These are phyloP conservation scores for Neonectria ditissima DNA, from an alignment of 2,329 filamentous ascomycete genomes.

Conservation along the genomic window DNA sequence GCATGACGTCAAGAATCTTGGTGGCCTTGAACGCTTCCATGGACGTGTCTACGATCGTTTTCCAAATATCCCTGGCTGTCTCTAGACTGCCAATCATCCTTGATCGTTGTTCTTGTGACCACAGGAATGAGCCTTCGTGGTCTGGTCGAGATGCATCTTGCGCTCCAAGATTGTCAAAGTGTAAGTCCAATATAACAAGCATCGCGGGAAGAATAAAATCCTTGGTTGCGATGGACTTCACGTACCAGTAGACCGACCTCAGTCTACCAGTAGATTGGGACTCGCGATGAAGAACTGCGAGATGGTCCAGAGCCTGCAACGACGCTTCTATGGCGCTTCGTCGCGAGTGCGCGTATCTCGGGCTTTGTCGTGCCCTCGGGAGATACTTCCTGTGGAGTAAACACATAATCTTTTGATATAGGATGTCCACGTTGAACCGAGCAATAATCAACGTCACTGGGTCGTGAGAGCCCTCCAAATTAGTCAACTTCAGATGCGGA, in stretches of 20 bases:
- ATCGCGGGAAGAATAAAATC: conserved; percentile 91
- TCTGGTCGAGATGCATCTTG: conserved; percentile 54
- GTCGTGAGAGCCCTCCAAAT: conserved; percentile 81
- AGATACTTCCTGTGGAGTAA: conserved; percentile 91
- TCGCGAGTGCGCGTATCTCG: conserved; percentile 86
- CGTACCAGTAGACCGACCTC: conserved; percentile 80
- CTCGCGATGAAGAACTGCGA: conserved; percentile 81
- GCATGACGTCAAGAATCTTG: conserved; percentile 83
- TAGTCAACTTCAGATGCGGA: conserved; percentile 80
- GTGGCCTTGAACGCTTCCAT: conserved; percentile 93
- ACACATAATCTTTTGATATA: conserved; percentile 90
- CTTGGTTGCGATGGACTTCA: conserved; percentile 81
- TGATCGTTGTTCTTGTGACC: conserved; percentile 70
- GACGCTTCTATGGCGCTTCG: conserved; percentile 88
- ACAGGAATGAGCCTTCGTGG: conserved; percentile 63
- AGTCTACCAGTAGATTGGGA: conserved; percentile 78
- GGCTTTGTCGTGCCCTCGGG: conserved; percentile 79
- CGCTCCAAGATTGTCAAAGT: conserved; percentile 70
- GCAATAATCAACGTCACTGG: conserved; percentile 88
- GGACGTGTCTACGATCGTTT: conserved; percentile 78
- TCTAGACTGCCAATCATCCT: conserved; percentile 84
- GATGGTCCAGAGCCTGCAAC: conserved; percentile 81
- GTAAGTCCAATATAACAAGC: conserved; percentile 84
- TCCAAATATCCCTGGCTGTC: conserved; percentile 82
- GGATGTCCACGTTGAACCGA: conserved; percentile 83